Base-by-base conservation (phyloP, 1,139 yeast genomes). In the Ogataea hybrid region DNA sequence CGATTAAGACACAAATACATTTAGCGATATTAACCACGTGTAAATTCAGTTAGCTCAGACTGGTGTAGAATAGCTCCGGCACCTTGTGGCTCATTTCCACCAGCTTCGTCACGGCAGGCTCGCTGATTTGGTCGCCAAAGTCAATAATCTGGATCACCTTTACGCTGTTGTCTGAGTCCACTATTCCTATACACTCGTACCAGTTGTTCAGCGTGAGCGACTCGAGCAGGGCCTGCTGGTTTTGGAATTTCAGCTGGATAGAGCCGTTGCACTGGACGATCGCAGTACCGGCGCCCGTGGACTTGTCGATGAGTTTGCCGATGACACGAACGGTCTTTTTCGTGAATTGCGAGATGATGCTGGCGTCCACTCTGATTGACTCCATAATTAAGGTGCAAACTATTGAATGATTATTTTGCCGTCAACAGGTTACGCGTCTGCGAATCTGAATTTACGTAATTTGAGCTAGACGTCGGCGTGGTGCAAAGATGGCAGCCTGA, bases 111-210 rank as follows among this genome's bases (percentile, higher is more conserved):
- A 62, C 58, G 1, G 69, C 70, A 8, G 51, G 46, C 29, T 58
- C 66, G 42, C 62, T 64, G 16, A 67, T 46, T 9, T 58, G 47
- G 0, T 47, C 48, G 4, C 70, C 71, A 42, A 67, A 62, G 34
- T 58, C 55, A 31, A 59, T 54, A 16, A 49, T 41, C 42, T 66
- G 67, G 41, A 67, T 55, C 6, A 58, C 66, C 35, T 61, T 59
- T 5, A 67, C 53, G 17, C 47, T 33, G 12, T 52, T 29, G 40
- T 61, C 67, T 2, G 50, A 51, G 30, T 57, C 57, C 3, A 68
- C 62, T 25, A 64, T 52, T 1, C 67, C 71, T 28, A 68, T 61
- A 23, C 63, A 38, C 32, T 68, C 73, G 44, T 61, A 64, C 59
- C 60, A 68, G 4, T 49, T 29, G 6, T 61, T 67, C 20, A 47